Percentiles rank a stretch among this genome's conserved stretches.
These are phyloP conservation scores for Paecilomyces variotii DNA, from an alignment of 2,329 filamentous ascomycete species.

Conservation along the genomic window DNA sequence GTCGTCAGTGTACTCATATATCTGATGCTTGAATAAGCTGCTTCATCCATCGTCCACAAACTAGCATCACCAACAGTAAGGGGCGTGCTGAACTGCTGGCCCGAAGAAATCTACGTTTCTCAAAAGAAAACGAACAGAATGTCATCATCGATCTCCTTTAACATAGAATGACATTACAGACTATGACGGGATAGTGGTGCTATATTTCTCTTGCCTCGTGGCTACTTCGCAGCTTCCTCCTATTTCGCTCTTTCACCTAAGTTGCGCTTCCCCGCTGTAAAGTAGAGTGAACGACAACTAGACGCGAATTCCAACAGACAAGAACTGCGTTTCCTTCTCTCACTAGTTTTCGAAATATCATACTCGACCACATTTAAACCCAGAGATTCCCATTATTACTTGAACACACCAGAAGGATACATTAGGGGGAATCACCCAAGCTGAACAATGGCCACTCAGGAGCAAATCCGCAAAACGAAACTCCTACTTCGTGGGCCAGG, in stretches of 20 bases:
- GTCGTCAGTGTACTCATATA: too few species aligned
- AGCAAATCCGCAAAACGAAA: not conserved
- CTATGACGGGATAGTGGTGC: not conserved
- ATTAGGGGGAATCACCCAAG: not conserved
- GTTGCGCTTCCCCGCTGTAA: not conserved
- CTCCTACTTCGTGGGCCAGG: not conserved
- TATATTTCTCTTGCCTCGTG: not conserved
- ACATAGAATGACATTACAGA: too few species aligned
- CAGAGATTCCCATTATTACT: not conserved
- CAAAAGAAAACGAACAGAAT: too few species aligned
- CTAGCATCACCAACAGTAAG: too few species aligned
- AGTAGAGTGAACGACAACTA: not conserved
- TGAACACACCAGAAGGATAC: not conserved
- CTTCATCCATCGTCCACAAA: too few species aligned
- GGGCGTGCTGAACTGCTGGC: too few species aligned
- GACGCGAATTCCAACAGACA: not conserved
- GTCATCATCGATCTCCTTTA: too few species aligned
- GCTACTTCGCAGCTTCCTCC: not conserved
- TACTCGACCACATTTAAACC: not conserved
- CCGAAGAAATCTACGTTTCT: too few species aligned
- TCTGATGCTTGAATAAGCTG: too few species aligned
- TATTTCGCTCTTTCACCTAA: not conserved
- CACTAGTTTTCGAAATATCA: not conserved
- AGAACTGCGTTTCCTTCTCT: too few species aligned
- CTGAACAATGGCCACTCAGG: not conserved